Percentiles rank a stretch among this genome's conserved stretches.
These are phyloP conservation scores for Dictyostelium intermedium DNA, from an alignment of 78 protist genomes.

Conservation along the genomic window DNA sequence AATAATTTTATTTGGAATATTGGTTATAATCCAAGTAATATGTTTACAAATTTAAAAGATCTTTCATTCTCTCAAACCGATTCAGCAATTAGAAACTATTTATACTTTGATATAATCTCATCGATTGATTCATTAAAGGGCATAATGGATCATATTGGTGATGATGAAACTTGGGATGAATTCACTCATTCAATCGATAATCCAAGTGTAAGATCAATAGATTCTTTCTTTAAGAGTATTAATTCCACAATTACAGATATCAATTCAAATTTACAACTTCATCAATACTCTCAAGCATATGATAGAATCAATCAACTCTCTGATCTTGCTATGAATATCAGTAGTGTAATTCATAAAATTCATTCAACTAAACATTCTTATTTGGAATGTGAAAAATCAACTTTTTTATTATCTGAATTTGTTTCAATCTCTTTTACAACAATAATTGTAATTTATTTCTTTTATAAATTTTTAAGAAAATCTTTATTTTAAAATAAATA, in stretches of 20 bases:
- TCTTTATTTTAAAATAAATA: not conserved
- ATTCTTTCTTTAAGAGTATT: not conserved
- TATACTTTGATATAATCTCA: constrained; percentile 18
- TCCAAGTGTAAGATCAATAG: not conserved
- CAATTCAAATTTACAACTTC: constrained; percentile 9
- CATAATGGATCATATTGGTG: constrained; percentile 31
- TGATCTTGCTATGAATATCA: not conserved
- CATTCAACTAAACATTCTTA: constrained; percentile 22
- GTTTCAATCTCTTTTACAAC: not conserved
- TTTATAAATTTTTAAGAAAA: not conserved
- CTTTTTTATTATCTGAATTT: not conserved
- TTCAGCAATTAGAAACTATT: constrained; percentile 20
- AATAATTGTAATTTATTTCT: not conserved
- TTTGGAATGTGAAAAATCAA: constrained; percentile 59
- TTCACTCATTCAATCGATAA: constrained; percentile 6
- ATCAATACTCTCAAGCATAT: not conserved
- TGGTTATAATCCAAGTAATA: constrained; percentile 7
- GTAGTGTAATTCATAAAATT: not conserved
- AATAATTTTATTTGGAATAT: constrained; percentile 40
- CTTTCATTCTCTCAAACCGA: constrained; percentile 49
- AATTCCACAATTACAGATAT: not conserved
- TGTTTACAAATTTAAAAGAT: constrained; percentile 12
- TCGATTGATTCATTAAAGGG: constrained; percentile 8
- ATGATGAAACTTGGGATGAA: constrained; percentile 76
- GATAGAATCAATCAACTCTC: not conserved